A percentile compares a stretch with the other conserved stretches of the same genome.
Evolutionary conservation across 2,329 filamentous ascomycete genomes (phyloP).

Genomic region (Sarocladium kiliense): DNA sequence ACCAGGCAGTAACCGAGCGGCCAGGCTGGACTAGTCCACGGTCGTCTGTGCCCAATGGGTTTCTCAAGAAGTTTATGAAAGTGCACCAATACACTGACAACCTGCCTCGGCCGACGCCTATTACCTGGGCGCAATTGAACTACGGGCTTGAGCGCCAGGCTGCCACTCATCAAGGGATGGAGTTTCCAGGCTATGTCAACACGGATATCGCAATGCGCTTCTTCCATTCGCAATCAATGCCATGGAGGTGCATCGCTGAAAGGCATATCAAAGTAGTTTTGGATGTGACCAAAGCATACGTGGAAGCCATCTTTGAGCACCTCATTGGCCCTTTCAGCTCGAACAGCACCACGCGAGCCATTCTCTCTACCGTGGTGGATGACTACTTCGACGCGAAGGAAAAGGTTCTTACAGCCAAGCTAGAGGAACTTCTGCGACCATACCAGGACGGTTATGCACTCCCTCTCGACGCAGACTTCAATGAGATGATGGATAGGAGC

Average conservation of each 20-base stretch:
- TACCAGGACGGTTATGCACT: constrained; percentile 28
- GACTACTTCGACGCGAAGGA: constrained; percentile 28
- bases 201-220: constrained; percentile 30
- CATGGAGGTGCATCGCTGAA: constrained; percentile 33
- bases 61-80: constrained; percentile 22
- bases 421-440: constrained; percentile 33
- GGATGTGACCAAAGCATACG: constrained; percentile 26
- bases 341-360: constrained; percentile 15
- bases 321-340: constrained; percentile 20
- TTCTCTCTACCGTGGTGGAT: constrained; percentile 21
- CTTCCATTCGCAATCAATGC: constrained; percentile 31
- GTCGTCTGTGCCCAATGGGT: constrained; percentile 15
- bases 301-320: constrained; percentile 29
- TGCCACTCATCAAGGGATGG: constrained; percentile 31
- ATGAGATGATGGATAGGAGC: constrained; percentile 9
- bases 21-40: neutral
- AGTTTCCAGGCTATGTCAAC: constrained; percentile 34
- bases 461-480: constrained; percentile 28
- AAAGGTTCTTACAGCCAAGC: constrained; percentile 23
- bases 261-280: constrained; percentile 28
- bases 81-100: constrained; percentile 22
- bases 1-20: constrained; percentile 12
- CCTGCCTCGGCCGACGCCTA: constrained; percentile 17
- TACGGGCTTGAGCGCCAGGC: constrained; percentile 25
- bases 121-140: constrained; percentile 15